Percentiles rank a stretch among this genome's conserved stretches.
Evolutionary conservation across 140 eudicot genomes (phyloP).

Genomic region (Anethum foeniculum): DNA sequence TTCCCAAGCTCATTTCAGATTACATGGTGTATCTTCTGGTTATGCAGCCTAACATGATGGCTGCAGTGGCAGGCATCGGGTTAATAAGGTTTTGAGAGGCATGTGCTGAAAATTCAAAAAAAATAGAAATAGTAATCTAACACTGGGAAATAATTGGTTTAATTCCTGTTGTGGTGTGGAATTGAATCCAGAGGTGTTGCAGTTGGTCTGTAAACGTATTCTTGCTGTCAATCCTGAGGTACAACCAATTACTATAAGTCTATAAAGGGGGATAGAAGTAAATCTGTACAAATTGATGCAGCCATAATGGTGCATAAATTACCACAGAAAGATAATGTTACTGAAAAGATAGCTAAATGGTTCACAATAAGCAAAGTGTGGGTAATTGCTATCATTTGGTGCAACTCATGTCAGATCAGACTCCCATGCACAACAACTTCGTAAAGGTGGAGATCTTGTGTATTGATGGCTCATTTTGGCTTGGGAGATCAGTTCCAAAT

Average conservation of each 20-base stretch:
- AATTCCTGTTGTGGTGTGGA: not conserved
- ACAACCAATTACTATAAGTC: too few relatives aligned
- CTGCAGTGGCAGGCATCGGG: slow-evolving; percentile 49
- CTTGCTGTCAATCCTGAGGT: slow-evolving; percentile 24
- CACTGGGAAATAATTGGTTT: not conserved
- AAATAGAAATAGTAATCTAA: not conserved
- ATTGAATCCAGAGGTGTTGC: not conserved
- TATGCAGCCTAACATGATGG: slow-evolving; percentile 50
- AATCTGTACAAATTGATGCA: slow-evolving; percentile 39
- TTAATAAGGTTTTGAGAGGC: slow-evolving; percentile 44
- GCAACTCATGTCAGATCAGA: slow-evolving; percentile 13
- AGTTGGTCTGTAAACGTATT: slow-evolving; percentile 19
- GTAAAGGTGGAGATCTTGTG: slow-evolving; percentile 39
- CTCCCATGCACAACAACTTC: slow-evolving; percentile 33
- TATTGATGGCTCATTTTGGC: slow-evolving; percentile 42
- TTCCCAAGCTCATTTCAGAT: slow-evolving; percentile 41
- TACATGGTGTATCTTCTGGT: slow-evolving; percentile 58
- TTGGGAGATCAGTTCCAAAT: slow-evolving; percentile 39
- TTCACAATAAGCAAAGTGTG: slow-evolving; percentile 38
- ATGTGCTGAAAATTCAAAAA: slow-evolving; percentile 36
- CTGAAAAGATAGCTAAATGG: slow-evolving; percentile 28
- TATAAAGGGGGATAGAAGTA: slow-evolving; percentile 34
- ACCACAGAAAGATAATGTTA: not conserved
- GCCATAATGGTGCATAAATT: slow-evolving; percentile 38
- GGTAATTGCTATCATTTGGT: slow-evolving; percentile 6